Evolutionary conservation across 495 filamentous ascomycete genomes (phyloP).

Genomic region (Tetracladium marchalianum): DNA sequence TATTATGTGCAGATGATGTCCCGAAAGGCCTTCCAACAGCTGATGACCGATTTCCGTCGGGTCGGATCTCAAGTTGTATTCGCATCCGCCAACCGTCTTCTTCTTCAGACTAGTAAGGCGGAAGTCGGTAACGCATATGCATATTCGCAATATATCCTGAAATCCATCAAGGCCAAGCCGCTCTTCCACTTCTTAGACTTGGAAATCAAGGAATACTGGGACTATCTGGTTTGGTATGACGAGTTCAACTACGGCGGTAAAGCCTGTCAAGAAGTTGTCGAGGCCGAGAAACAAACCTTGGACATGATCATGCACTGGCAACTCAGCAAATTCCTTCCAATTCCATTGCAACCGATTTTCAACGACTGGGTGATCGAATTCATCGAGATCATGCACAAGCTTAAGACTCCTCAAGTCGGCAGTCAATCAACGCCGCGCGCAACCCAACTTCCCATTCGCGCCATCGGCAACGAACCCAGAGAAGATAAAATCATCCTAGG

Average conservation of each 20-base stretch:
- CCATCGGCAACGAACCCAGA: conserved; percentile 43
- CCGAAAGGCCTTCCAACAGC: conserved; percentile 86
- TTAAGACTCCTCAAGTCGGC: conserved; percentile 55
- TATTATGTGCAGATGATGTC: conserved; percentile 99
- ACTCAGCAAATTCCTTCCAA: conserved; percentile 76
- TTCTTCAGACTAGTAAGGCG: conserved; percentile 91
- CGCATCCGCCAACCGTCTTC: conserved; percentile 76
- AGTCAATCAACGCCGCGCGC: conserved; percentile 54
- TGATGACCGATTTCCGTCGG: conserved; percentile 93
- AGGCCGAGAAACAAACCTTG: conserved; percentile 72
- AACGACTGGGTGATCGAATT: conserved; percentile 91
- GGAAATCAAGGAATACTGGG: conserved; percentile 98
- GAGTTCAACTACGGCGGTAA: conserved; percentile 98
- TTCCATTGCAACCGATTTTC: conserved; percentile 73
- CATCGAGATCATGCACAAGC: conserved; percentile 83
- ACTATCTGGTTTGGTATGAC: conserved; percentile 99
- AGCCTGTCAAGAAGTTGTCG: conserved; percentile 73
- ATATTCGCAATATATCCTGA: conserved; percentile 93
- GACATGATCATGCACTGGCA: conserved; percentile 99
- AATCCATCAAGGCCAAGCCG: conserved; percentile 89
- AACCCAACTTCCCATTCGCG: conserved; percentile 65
- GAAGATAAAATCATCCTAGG: conserved; percentile 54
- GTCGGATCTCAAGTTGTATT: conserved; percentile 92
- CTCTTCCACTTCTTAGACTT: conserved; percentile 96
- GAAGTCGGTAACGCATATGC: conserved; percentile 97